Evolutionary conservation across 2,329 filamentous ascomycete species (phyloP).

Genomic region (Teratosphaeria zuluensis): DNA sequence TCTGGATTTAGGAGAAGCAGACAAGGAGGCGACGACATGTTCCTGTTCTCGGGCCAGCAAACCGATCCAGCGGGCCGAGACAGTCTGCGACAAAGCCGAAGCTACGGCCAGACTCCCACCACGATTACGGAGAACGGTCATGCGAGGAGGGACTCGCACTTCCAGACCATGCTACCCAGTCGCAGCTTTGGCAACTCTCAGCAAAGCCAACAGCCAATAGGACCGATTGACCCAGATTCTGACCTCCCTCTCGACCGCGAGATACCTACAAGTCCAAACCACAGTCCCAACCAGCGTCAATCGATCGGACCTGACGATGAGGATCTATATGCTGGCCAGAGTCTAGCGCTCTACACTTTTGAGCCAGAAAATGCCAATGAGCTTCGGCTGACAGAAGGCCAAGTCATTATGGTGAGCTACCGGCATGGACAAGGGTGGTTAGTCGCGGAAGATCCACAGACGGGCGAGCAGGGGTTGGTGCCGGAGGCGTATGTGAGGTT

Average conservation of each 20-base stretch:
- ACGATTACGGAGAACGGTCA: conserved; percentile 13
- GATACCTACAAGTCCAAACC: conserved; percentile 4
- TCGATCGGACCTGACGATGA: conserved; percentile 56
- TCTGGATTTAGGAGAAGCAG: conserved; percentile 44
- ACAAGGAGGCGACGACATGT: conserved; percentile 23
- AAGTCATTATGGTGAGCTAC: conserved; percentile 94
- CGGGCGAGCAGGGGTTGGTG: conserved; percentile 84
- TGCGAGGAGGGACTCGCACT: conserved; percentile 42
- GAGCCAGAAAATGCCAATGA: conserved; percentile 94
- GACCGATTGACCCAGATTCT: conserved; percentile 7
- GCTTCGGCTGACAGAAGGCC: conserved; percentile 80
- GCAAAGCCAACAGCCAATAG: background rate
- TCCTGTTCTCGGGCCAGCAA: conserved; percentile 8
- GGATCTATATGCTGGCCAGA: conserved; percentile 95
- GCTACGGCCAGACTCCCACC: conserved; percentile 6
- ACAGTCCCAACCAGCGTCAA: conserved; percentile 17
- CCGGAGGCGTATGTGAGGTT: conserved; percentile 94
- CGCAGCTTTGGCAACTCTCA: conserved; percentile 17
- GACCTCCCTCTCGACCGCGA: conserved; percentile 23
- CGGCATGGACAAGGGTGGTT: conserved; percentile 95
- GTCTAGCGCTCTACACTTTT: conserved; percentile 92
- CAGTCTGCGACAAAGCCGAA: conserved; percentile 21
- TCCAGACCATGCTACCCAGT: conserved; percentile 30
- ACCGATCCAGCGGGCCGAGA: conserved; percentile 23
- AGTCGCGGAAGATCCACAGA: conserved; percentile 91